Base-by-base conservation (phyloP, 495 filamentous ascomycete genomes). In the Penicillium canariense region DNA sequence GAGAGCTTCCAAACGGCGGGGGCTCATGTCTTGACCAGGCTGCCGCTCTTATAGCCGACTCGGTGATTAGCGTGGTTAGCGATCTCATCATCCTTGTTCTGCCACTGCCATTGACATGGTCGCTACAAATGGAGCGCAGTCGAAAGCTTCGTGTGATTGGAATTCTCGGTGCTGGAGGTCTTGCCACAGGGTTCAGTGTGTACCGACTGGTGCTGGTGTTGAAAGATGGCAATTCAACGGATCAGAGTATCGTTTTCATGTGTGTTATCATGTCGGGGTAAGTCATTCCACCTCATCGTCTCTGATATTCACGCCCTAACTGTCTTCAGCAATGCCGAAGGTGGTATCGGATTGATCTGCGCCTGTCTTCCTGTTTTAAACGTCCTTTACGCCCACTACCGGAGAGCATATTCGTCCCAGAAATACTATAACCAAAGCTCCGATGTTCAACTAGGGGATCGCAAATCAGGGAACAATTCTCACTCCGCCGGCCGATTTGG, bases 251-350 rank as follows among this genome's bases (percentile, higher is more conserved):
- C 17, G 53, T 75, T 5, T 77, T 78, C 31, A 67, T 69, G n/a
- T 63, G 67, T 44, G 71, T 77, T 6, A 74, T 76, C 38, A 52
- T 80, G 7, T 75, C 71, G 4, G 77, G 73, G 77, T 80, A 73
- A 26, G 73, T 62, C 9, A 20, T 36, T 7, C 45, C 18, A 48
- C 17, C n/a, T 28, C 9, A 34, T 28, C 22, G 9, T 12, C 31
- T 59, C 12, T 57, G 31, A 9, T 10, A 0, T 38, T 39, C 27
- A 15, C 25, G 18, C 7, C 17, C 50, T 32, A 23, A 30, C 11
- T 31, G 48, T 60, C 1, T 14, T 20, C 44, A 78, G 75, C 11
- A 77, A 76, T 35, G 76, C 75, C 46, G 76, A 80, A 61, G 72
- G 69, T 32, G 72, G 71, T 27, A 60, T 79, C 32, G 77, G 74